A percentile compares a stretch with the other conserved stretches of the same genome.
Conservation (phyloP, 441 rosid genomes). For the Corymbia citriodora region DNA sequence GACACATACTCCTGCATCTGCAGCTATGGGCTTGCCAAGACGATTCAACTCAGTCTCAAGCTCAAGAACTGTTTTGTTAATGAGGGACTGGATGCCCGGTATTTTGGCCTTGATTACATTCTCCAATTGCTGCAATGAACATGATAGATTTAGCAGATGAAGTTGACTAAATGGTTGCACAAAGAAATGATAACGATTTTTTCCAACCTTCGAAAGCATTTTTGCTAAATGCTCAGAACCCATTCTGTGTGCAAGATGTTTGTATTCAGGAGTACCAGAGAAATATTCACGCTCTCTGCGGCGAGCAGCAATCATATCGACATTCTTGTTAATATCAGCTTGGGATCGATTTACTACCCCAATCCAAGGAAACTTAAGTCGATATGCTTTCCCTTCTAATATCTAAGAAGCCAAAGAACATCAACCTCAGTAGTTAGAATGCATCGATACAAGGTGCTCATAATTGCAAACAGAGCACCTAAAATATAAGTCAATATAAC, state of each 20-base stretch:
- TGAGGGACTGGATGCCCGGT: constrained; percentile 12
- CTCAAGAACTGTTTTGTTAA: constrained; percentile 10
- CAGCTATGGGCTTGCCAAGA: constrained; percentile 13
- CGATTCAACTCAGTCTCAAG: constrained; percentile 12
- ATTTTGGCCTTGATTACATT: constrained; percentile 17
- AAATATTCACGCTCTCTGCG: constrained; percentile 92
- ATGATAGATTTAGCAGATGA: background rate
- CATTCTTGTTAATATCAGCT: constrained; percentile 94
- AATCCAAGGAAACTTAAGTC: constrained; percentile 91
- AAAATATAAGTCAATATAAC: background rate
- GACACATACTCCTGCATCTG: constrained; percentile 17
- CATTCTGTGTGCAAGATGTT: constrained; percentile 93
- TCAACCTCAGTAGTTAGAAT: background rate
- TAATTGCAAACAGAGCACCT: background rate
- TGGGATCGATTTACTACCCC: constrained; percentile 98
- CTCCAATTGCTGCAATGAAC: constrained; percentile 12
- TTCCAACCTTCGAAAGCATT: constrained; percentile 78
- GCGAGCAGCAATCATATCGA: constrained; percentile 97
- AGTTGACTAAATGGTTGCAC: background rate
- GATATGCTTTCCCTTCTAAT: constrained; percentile 82
- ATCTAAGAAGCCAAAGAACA: constrained; percentile 40
- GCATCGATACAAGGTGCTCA: background rate
- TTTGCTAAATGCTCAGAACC: constrained; percentile 96
- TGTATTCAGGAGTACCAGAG: constrained; percentile 76
- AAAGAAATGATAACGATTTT: background rate